Conservation (phyloP, 2,329 filamentous ascomycete species). For the Calonectria fujianensis region DNA sequence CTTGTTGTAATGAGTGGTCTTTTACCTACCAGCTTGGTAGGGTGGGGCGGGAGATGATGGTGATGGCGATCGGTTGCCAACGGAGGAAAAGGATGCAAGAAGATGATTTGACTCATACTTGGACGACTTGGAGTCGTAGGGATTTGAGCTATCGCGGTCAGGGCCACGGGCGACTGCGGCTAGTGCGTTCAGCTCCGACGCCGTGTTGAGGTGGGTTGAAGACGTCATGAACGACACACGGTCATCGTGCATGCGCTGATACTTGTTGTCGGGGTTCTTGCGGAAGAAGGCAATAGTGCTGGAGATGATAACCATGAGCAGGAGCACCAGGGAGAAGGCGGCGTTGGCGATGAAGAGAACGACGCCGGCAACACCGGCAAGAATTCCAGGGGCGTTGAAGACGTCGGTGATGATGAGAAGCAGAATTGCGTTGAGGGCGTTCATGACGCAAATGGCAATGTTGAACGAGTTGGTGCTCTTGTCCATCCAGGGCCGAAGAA, state of each 20-base stretch:
- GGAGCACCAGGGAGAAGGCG: constrained; percentile 85
- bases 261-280: constrained; percentile 19
- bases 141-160: constrained; percentile 18
- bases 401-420: constrained; percentile 90
- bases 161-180: constrained; percentile 92
- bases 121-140: not conserved
- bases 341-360: constrained; percentile 93
- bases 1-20: not conserved
- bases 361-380: constrained; percentile 91
- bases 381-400: constrained; percentile 87
- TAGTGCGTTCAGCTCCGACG: constrained; percentile 90
- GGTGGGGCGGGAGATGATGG: not conserved
- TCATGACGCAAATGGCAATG: constrained; percentile 90
- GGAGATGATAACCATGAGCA: constrained; percentile 83
- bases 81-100: not conserved
- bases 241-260: constrained; percentile 88
- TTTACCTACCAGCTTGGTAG: not conserved
- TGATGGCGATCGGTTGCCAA: not conserved
- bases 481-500: constrained; percentile 96
- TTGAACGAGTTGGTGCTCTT: constrained; percentile 98
- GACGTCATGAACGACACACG: constrained; percentile 98
- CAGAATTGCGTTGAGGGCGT: constrained; percentile 93
- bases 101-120: not conserved
- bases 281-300: constrained; percentile 80
- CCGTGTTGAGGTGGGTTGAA: constrained; percentile 84